Evolutionary conservation across 495 filamentous ascomycete genomes (phyloP).

Genomic region (Talaromyces nanjingensis): DNA sequence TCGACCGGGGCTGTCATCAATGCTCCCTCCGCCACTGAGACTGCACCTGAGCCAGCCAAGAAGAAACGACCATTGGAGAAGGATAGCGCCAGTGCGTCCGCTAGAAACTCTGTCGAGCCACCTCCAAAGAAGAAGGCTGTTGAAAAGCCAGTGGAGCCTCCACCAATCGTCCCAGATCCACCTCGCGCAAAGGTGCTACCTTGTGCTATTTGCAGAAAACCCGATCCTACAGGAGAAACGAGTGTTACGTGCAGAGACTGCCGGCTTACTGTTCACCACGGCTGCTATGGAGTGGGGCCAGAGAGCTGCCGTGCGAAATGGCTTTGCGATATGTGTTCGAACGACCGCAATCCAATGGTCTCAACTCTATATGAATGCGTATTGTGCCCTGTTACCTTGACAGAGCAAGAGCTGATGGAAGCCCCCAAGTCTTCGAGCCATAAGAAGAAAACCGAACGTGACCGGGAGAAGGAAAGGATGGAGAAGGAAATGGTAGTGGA

Average conservation of each 20-base stretch:
- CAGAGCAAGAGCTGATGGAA: conserved; percentile 75
- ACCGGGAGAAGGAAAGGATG: conserved; percentile 76
- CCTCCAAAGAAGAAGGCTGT: conserved; percentile 47
- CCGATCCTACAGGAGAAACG: conserved; percentile 65
- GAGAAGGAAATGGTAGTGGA: conserved; percentile 74
- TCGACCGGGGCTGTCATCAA: conserved; percentile 36
- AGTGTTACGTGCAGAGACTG: conserved; percentile 76
- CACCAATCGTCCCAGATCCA: conserved; percentile 59
- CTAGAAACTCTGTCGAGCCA: conserved; percentile 38
- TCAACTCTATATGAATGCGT: conserved; percentile 90
- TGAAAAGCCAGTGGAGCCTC: conserved; percentile 50
- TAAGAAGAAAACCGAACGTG: conserved; percentile 91
- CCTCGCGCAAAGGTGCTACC: conserved; percentile 71
- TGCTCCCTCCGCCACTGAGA: conserved; percentile 30
- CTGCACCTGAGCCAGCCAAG: conserved; percentile 46
- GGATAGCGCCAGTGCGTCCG: conserved; percentile 42
- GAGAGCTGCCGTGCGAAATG: conserved; percentile 70
- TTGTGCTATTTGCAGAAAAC: conserved; percentile 74
- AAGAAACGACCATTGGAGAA: conserved; percentile 53
- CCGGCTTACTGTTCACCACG: conserved; percentile 84
- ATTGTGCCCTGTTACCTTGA: conserved; percentile 69
- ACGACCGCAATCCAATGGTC: conserved; percentile 79
- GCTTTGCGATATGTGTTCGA: conserved; percentile 92
- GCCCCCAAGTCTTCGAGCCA: conserved; percentile 67
- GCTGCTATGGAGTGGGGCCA: conserved; percentile 80